Percentiles rank a stretch among this genome's conserved stretches.
Evolutionary conservation across 176 grass and related monocot genomes (phyloP).

Genomic region (Eleusine coracana): DNA sequence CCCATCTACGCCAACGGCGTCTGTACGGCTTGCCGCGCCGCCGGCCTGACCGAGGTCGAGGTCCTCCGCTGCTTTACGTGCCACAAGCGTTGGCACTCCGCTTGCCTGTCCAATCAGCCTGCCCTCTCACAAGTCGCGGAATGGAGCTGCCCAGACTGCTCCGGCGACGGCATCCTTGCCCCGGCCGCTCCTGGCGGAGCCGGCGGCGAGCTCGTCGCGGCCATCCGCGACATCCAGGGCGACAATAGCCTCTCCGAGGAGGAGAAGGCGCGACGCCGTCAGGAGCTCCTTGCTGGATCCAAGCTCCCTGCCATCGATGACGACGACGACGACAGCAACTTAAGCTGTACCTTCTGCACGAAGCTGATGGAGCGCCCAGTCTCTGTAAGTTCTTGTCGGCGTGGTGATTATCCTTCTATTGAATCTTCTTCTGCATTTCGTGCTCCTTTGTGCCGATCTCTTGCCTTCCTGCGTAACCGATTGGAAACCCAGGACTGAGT

Average conservation of each 20-base stretch:
- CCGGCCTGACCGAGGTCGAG: constrained; percentile 53
- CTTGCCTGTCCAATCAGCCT: constrained; percentile 64
- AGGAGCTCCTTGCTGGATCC: constrained; percentile 53
- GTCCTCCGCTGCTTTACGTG: constrained; percentile 68
- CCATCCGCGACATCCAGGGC: constrained; percentile 73
- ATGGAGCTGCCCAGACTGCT: constrained; percentile 87
- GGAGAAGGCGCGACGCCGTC: constrained; percentile 74
- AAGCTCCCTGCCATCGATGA: constrained; percentile 1
- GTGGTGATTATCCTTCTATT: no score
- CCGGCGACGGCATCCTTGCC: neutral
- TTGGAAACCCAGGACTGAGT: no score
- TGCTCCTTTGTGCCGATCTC: no score
- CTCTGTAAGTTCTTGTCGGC: constrained; percentile 42
- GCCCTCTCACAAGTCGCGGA: constrained; percentile 55
- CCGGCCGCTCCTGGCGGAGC: neutral
- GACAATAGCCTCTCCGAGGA: constrained; percentile 57
- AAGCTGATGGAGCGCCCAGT: constrained; percentile 84
- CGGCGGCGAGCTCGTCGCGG: constrained; percentile 50
- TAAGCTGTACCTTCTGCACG: constrained; percentile 87
- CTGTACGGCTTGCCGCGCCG: constrained; percentile 72
- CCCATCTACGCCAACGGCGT: constrained; percentile 84
- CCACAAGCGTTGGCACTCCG: constrained; percentile 79
- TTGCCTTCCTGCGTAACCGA: no score
- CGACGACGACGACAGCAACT: constrained; percentile 37
- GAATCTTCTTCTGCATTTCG: no score